These are phyloP conservation scores for Hypericum androsaemum DNA, from an alignment of 345 rosid genomes.

Conservation along the genomic window DNA sequence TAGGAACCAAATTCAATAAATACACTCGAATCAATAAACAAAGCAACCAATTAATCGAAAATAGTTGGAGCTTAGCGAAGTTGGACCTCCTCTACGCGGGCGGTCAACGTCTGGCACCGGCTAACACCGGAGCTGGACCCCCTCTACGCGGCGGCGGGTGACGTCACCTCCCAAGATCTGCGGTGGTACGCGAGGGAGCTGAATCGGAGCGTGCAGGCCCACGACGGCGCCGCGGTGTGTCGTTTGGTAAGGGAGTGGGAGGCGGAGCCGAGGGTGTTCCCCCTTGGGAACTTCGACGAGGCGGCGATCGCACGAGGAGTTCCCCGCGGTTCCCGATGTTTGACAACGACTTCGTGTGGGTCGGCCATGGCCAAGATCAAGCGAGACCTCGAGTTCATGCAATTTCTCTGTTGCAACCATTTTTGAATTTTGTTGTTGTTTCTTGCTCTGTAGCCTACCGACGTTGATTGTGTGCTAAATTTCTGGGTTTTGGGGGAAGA, in stretches of 20 bases:
- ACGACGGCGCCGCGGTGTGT: conserved; percentile 40
- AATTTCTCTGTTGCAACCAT: no score
- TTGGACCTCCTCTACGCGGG: conserved; percentile 89
- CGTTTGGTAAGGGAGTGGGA: conserved; percentile 57
- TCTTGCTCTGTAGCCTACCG: no score
- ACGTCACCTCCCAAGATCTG: conserved; percentile 58
- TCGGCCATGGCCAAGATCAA: conserved; percentile 73
- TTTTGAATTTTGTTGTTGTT: no score
- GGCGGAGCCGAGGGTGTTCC: conserved; percentile 65
- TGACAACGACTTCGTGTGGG: conserved; percentile 95
- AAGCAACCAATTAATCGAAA: no score
- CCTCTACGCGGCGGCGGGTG: conserved; percentile 49
- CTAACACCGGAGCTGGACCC: conserved; percentile 57
- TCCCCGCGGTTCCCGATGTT: conserved; percentile 92
- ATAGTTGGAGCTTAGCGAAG: no score
- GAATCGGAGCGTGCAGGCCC: conserved; percentile 44
- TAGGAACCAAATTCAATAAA: no score
- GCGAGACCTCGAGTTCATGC: conserved; percentile 65
- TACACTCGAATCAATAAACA: no score
- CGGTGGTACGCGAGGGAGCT: conserved; percentile 77
- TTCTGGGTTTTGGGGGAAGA: no score
- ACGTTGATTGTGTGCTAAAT: no score
- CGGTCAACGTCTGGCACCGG: conserved; percentile 74
- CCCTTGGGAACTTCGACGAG: conserved; percentile 80
- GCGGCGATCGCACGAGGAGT: conserved; percentile 84